Conservation (phyloP, 2,329 filamentous ascomycete genomes). For the Chrysoporthe cubensis region DNA sequence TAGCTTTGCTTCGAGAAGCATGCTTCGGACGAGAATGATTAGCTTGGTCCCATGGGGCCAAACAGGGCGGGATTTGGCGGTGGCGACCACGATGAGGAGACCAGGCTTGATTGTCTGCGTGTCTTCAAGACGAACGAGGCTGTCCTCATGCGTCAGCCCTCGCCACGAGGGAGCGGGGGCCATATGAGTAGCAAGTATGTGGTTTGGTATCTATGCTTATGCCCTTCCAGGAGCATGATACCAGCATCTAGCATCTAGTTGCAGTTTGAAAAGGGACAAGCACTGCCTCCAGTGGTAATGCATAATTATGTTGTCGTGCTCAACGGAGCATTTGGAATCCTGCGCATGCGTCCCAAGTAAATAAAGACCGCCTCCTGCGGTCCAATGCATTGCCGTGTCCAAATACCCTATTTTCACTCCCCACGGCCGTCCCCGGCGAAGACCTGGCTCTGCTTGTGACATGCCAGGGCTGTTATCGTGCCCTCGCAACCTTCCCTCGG, state of each 20-base stretch:
- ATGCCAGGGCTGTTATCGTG: neutral
- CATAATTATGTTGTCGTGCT: slow-evolving; percentile 14
- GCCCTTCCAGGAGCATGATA: slow-evolving; percentile 20
- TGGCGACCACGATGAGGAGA: neutral
- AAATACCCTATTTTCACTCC: neutral
- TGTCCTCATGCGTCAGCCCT: slow-evolving; percentile 12
- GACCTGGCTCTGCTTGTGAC: too few species aligned
- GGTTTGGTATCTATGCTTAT: slow-evolving; percentile 21
- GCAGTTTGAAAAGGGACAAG: slow-evolving; percentile 17
- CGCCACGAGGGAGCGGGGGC: slow-evolving; percentile 4
- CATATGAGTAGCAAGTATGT: slow-evolving; percentile 15
- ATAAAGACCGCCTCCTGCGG: neutral
- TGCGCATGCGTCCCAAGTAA: neutral
- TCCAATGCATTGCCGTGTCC: neutral
- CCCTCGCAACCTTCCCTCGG: too few species aligned
- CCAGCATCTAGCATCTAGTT: slow-evolving; percentile 23
- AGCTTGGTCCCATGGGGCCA: neutral
- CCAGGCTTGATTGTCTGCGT: slow-evolving; percentile 4
- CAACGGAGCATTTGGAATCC: neutral
- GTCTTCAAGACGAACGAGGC: slow-evolving; percentile 11
- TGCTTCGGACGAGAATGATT: slow-evolving; percentile 8
- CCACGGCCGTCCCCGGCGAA: neutral
- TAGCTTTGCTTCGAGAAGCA: slow-evolving; percentile 19
- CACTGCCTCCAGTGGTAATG: slow-evolving; percentile 25
- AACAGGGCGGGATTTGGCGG: neutral